phyloP scores from a whole-genome alignment of 2,329 filamentous ascomycete species.

The Alternaria brassicae region DNA sequence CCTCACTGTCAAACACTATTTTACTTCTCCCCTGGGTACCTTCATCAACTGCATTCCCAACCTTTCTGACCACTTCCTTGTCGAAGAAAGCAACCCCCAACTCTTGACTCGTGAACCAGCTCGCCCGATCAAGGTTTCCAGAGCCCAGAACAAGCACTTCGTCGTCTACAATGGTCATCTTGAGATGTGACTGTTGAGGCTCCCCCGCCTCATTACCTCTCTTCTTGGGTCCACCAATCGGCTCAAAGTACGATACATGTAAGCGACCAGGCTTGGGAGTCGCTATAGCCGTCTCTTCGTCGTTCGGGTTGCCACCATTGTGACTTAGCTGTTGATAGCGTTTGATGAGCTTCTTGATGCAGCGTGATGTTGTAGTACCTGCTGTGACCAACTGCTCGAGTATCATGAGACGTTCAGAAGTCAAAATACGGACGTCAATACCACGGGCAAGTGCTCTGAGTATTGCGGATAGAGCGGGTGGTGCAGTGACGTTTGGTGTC shows the following conservation, averaged over 20 bases:
- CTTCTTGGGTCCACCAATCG: conserved; percentile 32
- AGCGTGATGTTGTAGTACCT: conserved; percentile 73
- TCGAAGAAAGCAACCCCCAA: conserved; percentile 69
- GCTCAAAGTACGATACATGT: conserved; percentile 65
- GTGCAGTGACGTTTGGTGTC: conserved; percentile 78
- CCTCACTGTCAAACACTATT: conserved; percentile 31
- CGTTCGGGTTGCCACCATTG: conserved; percentile 17
- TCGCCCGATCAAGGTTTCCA: conserved; percentile 84
- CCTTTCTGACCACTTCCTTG: conserved; percentile 45
- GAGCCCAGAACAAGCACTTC: conserved; percentile 74
- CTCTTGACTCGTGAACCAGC: conserved; percentile 88
- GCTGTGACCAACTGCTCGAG: conserved; percentile 83
- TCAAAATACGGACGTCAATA: conserved; percentile 72
- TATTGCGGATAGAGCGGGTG: conserved; percentile 68
- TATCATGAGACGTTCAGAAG: conserved; percentile 74
- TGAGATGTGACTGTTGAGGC: conserved; percentile 78
- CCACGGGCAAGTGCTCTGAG: conserved; percentile 68
- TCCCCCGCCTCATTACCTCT: conserved; percentile 53
- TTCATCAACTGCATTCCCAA: conserved; percentile 35
- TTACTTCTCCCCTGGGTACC: conserved; percentile 35
- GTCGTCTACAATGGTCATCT: conserved; percentile 75
- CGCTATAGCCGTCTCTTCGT: conserved; percentile 43
- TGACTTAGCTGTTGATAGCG: conserved; percentile 55
- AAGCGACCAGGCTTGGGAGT: conserved; percentile 56
- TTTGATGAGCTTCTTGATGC: conserved; percentile 66